Conservation (phyloP, 495 filamentous ascomycete species). For the Neurospora pannonica region DNA sequence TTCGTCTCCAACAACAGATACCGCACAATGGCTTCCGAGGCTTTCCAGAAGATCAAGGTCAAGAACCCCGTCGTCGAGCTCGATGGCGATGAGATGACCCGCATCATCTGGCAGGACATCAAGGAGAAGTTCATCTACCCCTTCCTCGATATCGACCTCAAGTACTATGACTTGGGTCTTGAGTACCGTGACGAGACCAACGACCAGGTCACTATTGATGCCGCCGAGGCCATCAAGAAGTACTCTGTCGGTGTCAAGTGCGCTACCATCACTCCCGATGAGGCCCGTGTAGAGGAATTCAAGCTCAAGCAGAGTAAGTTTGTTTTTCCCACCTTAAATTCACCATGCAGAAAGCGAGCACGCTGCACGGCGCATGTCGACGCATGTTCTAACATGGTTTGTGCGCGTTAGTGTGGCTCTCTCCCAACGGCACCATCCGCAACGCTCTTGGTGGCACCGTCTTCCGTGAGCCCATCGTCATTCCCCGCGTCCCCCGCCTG, state of each 20-base stretch:
- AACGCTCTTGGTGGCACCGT: slow-evolving; percentile 93
- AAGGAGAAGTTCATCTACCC: slow-evolving; percentile 95
- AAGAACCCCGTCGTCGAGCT: slow-evolving; percentile 95
- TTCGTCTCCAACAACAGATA: slow-evolving; percentile 20
- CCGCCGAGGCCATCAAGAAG: slow-evolving; percentile 96
- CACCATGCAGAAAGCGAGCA: background rate
- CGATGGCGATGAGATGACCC: slow-evolving; percentile 99
- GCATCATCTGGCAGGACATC: slow-evolving; percentile 98
- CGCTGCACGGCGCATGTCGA: background rate
- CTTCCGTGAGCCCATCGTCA: slow-evolving; percentile 97
- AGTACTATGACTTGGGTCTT: slow-evolving; percentile 97
- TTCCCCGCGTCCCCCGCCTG: slow-evolving; percentile 79
- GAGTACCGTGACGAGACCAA: slow-evolving; percentile 93
- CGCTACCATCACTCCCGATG: slow-evolving; percentile 97
- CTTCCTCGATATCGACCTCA: slow-evolving; percentile 92
- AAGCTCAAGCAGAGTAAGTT: slow-evolving; percentile 87
- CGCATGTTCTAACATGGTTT: slow-evolving; percentile 6
- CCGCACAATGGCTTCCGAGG: slow-evolving; percentile 30
- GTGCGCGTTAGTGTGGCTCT: slow-evolving; percentile 73
- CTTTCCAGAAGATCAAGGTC: slow-evolving; percentile 75
- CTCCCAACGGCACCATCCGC: slow-evolving; percentile 95
- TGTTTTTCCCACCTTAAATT: background rate
- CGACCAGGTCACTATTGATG: slow-evolving; percentile 88
- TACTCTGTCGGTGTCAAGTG: slow-evolving; percentile 98
- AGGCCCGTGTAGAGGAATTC: slow-evolving; percentile 93